A percentile compares a stretch with the other conserved stretches of the same genome.
Evolutionary conservation across 164 flowering plant genomes (phyloP).

Genomic region (Paratinospora sagittata): DNA sequence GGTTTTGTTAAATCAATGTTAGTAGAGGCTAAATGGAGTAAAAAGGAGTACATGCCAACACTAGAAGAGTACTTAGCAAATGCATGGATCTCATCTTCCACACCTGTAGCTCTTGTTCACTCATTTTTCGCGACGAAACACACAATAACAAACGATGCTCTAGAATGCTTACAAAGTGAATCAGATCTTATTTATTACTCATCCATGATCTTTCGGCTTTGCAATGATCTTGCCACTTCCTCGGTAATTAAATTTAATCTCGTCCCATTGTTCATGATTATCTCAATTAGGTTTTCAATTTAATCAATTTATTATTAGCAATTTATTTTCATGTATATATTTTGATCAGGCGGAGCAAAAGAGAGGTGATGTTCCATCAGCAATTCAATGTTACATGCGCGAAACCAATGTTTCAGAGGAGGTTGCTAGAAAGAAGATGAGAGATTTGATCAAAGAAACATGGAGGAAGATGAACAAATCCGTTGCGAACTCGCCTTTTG

Average conservation of each 20-base stretch:
- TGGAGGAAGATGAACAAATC: conserved; percentile 24
- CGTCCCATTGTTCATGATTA: not conserved
- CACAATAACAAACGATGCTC: conserved; percentile 9
- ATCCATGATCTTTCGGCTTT: conserved; percentile 35
- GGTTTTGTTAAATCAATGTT: conserved; percentile 38
- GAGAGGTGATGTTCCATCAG: conserved; percentile 19
- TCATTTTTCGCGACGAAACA: too few relatives aligned
- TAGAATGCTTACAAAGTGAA: conserved; percentile 13
- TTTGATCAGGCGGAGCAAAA: conserved; percentile 14
- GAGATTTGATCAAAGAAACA: conserved; percentile 4
- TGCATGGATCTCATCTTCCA: too few relatives aligned
- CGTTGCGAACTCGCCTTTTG: conserved; percentile 7
- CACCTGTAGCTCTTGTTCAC: conserved; percentile 28
- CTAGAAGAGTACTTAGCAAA: conserved; percentile 40
- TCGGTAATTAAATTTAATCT: conserved; percentile 17
- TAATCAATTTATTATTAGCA: too few relatives aligned
- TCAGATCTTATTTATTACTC: conserved; percentile 18
- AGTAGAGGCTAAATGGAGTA: conserved; percentile 52
- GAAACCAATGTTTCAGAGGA: conserved; percentile 13
- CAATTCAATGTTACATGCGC: conserved; percentile 16
- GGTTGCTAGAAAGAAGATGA: conserved; percentile 14
- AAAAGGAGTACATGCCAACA: conserved; percentile 33
- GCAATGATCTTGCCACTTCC: conserved; percentile 35
- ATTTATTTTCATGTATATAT: not conserved
- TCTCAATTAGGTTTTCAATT: not conserved